Percentiles rank a stretch among this genome's conserved stretches.
Conservation (phyloP, 768 basidiomycete species). For the Leccinellum albellum region DNA sequence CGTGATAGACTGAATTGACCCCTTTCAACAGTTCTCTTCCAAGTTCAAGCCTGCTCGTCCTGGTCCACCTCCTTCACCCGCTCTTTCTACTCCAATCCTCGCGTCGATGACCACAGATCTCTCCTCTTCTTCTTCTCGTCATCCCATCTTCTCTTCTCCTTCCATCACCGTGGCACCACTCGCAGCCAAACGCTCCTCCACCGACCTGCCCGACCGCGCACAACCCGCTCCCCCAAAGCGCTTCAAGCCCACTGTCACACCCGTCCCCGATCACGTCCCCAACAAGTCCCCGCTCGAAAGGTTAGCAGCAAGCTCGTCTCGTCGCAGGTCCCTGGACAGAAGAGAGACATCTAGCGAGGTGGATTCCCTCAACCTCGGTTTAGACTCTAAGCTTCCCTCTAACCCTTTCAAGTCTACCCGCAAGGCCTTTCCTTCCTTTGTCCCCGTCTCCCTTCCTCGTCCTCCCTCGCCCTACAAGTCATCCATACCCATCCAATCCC, state of each 20-base stretch:
- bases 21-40: conserved; percentile 14
- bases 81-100: conserved; percentile 19
- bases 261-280: conserved; percentile 26
- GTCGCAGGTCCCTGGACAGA: conserved; percentile 15
- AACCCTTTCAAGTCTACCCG: conserved; percentile 23
- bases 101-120: conserved; percentile 27
- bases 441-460: conserved; percentile 2
- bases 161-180: conserved; percentile 5
- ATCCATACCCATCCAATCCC: conserved; percentile 6
- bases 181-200: conserved; percentile 31
- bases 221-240: conserved; percentile 29
- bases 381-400: background rate
- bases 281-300: conserved; percentile 2
- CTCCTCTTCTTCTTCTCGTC: background rate
- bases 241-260: conserved; percentile 19
- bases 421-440: background rate
- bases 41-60: conserved; percentile 46
- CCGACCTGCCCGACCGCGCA: conserved; percentile 11
- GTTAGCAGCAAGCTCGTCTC: conserved; percentile 1
- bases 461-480: background rate
- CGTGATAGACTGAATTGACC: too few species aligned
- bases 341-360: conserved; percentile 18
- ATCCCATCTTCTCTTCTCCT: conserved; percentile 12
- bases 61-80: background rate
- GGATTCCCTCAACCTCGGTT: conserved; percentile 22